Evolutionary conservation across 1,284 basidiomycete species (phyloP), one percentile per base, ranked within the genome.

Genomic region (Moniliella sp.): DNA sequence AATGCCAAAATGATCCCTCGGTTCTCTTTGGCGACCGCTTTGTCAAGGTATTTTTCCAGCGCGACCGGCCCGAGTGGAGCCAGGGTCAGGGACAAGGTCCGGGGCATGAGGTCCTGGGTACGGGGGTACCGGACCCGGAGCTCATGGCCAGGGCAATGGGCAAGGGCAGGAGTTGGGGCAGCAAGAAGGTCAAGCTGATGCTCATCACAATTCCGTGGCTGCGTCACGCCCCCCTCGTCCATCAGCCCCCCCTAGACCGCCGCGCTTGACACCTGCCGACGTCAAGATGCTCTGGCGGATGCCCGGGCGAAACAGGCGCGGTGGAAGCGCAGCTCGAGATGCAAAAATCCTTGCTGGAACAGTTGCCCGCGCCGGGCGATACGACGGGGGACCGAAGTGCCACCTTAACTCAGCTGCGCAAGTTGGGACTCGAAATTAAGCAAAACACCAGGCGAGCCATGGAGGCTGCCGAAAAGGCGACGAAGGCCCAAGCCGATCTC

Each of bases 1-100:
- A 68, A 72, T 14, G 86, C 86, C 0, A 84, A 86, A 79, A 78
- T 58, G 75, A 74, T 15, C 80, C 88, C 55, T 82, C 88, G 39
- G 82, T 83, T 11, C 76, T 93, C 15, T 91, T 93, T 54, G 75
- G 74, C 11, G 86, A 84, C 48, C 73, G 86, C 25, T 93, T 93
- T 57, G 83, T 93, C 46, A 91, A 88, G 75, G 45, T 58, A 13
- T 58, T 51, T 39, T 58, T 58, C 43, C 55, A 58, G 36, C 47
- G 47, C 18, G 47, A 52, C n/a, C 82, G 78, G 18, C 76, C 76
- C 12, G n/a, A 16, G 3, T n/a, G n/a, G n/a, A 78, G 75, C 21
- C 76, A 75, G 7, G 66, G 72, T 5, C 13, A 37, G 27, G 32
- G 28, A 25, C 15, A 26, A 23, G 12, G 30, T 14, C 25, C 34